Evolutionary conservation across 2,329 filamentous ascomycete species (phyloP).

Genomic region (Neodidymelliopsis sp.): DNA sequence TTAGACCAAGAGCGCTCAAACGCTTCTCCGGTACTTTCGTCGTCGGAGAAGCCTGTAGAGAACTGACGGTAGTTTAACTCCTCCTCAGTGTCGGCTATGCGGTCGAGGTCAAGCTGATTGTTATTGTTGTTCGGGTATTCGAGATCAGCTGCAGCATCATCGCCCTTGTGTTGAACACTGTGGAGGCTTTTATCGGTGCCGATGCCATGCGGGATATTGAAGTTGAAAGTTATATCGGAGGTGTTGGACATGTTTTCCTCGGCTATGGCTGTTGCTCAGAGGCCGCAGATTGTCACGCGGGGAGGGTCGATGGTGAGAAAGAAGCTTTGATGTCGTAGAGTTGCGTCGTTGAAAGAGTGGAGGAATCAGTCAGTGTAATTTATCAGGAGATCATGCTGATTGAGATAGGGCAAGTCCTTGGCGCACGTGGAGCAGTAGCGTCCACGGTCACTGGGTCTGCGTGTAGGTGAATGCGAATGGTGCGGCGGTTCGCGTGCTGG

Average conservation of each 20-base stretch:
- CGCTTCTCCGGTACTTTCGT: slow-evolving; percentile 19
- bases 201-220: slow-evolving; percentile 19
- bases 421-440: too few relatives aligned
- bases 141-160: not conserved
- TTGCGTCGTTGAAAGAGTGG: too few relatives aligned
- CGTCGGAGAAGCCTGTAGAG: slow-evolving; percentile 22
- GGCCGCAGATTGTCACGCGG: not conserved
- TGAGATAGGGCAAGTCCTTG: too few relatives aligned
- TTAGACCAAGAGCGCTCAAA: slow-evolving; percentile 16
- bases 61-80: slow-evolving; percentile 7
- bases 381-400: too few relatives aligned
- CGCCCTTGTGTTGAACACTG: not conserved
- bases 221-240: slow-evolving; percentile 17
- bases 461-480: too few relatives aligned
- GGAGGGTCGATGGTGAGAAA: not conserved
- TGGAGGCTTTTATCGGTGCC: slow-evolving; percentile 5
- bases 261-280: not conserved
- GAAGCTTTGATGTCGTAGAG: not conserved
- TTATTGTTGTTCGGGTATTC: too few relatives aligned
- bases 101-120: not conserved
- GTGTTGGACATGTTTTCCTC: not conserved
- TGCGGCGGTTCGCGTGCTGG: too few relatives aligned
- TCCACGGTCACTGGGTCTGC: too few relatives aligned
- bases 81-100: not conserved
- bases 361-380: too few relatives aligned